phyloP scores from a whole-genome alignment of 2,329 filamentous ascomycete species.

The Cercospora janseana region DNA sequence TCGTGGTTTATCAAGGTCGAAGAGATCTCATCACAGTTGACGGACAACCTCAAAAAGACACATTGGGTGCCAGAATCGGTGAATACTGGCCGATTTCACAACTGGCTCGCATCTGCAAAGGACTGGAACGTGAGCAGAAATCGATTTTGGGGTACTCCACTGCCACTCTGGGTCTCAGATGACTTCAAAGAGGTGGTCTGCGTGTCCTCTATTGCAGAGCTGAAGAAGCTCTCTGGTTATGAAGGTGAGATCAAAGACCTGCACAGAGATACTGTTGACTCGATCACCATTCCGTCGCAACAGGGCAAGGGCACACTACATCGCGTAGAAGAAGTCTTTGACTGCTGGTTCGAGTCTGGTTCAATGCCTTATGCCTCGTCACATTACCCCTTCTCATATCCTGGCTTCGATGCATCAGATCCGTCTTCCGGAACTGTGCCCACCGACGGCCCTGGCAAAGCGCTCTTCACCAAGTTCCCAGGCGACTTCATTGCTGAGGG shows the following conservation, averaged over 20 bases:
- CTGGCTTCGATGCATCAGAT: constrained; percentile 50
- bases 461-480: constrained; percentile 77
- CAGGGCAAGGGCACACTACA: constrained; percentile 79
- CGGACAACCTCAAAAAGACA: constrained; percentile 83
- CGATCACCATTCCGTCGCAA: constrained; percentile 90
- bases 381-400: constrained; percentile 90
- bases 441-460: constrained; percentile 39
- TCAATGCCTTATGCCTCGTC: constrained; percentile 91
- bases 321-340: constrained; percentile 84
- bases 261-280: constrained; percentile 88
- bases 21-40: constrained; percentile 78
- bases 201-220: constrained; percentile 77
- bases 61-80: constrained; percentile 91
- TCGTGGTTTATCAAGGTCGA: constrained; percentile 93
- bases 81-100: constrained; percentile 86
- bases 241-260: constrained; percentile 79
- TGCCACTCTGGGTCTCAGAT: constrained; percentile 88
- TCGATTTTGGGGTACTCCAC: constrained; percentile 91
- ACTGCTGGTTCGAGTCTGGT: constrained; percentile 96
- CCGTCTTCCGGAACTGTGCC: constrained; percentile 32
- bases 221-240: constrained; percentile 83
- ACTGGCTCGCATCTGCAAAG: constrained; percentile 85
- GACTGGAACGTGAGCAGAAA: constrained; percentile 97
- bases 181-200: constrained; percentile 85
- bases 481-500: constrained; percentile 94